A percentile compares a stretch with the other conserved stretches of the same genome.
These are phyloP conservation scores for Microdochium bolleyi DNA, from an alignment of 2,329 filamentous ascomycete genomes.

Conservation along the genomic window DNA sequence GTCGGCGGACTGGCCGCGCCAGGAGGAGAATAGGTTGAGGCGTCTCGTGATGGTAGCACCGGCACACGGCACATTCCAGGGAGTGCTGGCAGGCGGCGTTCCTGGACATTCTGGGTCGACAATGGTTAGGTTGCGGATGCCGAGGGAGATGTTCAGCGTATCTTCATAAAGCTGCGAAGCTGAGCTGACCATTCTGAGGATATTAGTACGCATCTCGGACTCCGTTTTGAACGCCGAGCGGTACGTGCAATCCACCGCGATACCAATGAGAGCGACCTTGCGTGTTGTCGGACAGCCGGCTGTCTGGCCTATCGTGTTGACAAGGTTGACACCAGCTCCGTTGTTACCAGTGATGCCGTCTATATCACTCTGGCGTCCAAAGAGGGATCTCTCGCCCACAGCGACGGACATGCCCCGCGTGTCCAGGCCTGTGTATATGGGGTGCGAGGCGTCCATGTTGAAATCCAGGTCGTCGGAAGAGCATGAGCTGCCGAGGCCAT, in stretches of 20 bases:
- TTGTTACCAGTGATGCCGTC: conserved; percentile 63
- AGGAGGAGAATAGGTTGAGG: conserved; percentile 79
- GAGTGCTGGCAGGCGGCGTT: conserved; percentile 54
- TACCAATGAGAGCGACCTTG: conserved; percentile 83
- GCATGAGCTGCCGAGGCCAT: conserved; percentile 45
- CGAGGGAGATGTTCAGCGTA: conserved; percentile 91
- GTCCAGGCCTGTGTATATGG: conserved; percentile 48
- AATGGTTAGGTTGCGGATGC: conserved; percentile 77
- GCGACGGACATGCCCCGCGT: conserved; percentile 47
- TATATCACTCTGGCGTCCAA: conserved; percentile 63
- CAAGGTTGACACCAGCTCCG: conserved; percentile 71
- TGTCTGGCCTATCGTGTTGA: conserved; percentile 70
- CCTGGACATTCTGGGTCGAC: conserved; percentile 68
- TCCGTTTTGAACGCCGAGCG: conserved; percentile 61
- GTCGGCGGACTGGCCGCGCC: conserved; percentile 73
- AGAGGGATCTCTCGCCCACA: conserved; percentile 57
- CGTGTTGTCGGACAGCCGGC: conserved; percentile 83
- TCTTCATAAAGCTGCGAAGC: conserved; percentile 84
- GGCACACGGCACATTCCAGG: conserved; percentile 77
- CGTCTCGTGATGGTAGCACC: conserved; percentile 63
- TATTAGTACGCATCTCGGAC: conserved; percentile 58
- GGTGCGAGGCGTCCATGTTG: conserved; percentile 67
- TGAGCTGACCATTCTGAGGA: conserved; percentile 77
- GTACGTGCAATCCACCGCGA: conserved; percentile 91
- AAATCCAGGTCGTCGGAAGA: conserved; percentile 69